Evolutionary conservation across 2,329 filamentous ascomycete genomes (phyloP), one percentile per base, ranked within the genome.

Genomic region (Helicocarpus griseus): DNA sequence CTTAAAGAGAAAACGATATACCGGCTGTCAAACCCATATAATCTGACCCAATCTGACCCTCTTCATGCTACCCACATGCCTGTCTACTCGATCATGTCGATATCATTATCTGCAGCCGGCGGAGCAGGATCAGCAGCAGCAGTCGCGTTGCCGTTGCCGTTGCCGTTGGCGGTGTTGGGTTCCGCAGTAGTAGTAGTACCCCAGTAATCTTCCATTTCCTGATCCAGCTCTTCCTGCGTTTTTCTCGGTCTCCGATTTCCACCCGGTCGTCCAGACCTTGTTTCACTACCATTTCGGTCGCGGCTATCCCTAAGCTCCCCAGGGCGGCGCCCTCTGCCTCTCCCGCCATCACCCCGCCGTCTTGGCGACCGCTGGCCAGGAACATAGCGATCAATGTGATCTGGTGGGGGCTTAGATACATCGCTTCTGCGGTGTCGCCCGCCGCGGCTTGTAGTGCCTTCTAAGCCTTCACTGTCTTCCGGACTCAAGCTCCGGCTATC

Each of bases 181-280:
- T 60, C 67, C 52, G 61, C 64, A 45, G 61, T 67, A 35, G 68
- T 67, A 35, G 68, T 67, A 24, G 72, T 73, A 28, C 78, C 83
- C 75, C 89, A 96, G 69, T 96, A 96, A 64, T 95, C 88, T 28
- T 85, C 89, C 90, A 96, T 96, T 71, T 96, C 90, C n/a, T 87
- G 88, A 66, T 96, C 90, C 38, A 96, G 76, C 66, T 96, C 88
- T 61, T 95, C 87, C 59, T 89, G 86, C 0, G 90, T 95, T 78
- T 95, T 95, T 70, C 82, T 85, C 2, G 82, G 77, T 46, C 87
- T 79, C 21, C 58, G 60, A 49, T 80, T 77, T 17, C 73, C 75
- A 44, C 73, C 73, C 29, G 71, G 57, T 69, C 72, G 54, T 68
- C 64, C 62, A 50, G 54, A 63, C 53, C 52, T 56, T 38, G 53